These are phyloP conservation scores for Omphalea diandra DNA, from an alignment of 441 rosid genomes.

Conservation along the genomic window DNA sequence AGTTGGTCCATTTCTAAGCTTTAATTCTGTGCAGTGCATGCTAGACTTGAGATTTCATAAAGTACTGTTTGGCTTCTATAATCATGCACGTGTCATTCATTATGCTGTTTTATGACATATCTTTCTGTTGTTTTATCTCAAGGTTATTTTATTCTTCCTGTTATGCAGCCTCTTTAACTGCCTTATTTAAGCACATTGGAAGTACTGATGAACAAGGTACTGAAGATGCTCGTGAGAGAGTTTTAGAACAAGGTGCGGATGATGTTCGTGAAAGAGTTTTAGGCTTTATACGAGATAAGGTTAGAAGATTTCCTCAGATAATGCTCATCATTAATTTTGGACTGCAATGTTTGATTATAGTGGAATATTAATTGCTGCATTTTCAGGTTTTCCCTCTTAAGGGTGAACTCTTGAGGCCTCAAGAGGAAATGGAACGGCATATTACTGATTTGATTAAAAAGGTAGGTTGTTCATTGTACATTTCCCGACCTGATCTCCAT, in stretches of 20 bases:
- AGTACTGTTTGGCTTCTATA: background rate
- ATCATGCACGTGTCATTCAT: background rate
- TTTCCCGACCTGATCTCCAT: background rate
- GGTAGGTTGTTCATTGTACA: constrained; percentile 34
- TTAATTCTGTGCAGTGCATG: background rate
- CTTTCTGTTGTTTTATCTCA: constrained; percentile 9
- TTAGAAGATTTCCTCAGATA: constrained; percentile 23
- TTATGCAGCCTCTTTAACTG: constrained; percentile 72
- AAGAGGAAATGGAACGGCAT: constrained; percentile 94
- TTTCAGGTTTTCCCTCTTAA: constrained; percentile 84
- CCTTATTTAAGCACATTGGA: constrained; percentile 79
- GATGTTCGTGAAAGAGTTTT: too few species aligned
- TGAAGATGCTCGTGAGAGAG: constrained; percentile 85
- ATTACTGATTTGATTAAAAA: constrained; percentile 87
- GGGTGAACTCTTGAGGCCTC: constrained; percentile 87
- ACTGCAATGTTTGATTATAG: constrained; percentile 14
- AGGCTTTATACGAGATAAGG: constrained; percentile 88
- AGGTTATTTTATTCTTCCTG: constrained; percentile 17
- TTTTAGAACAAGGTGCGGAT: too few species aligned
- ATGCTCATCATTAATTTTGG: background rate
- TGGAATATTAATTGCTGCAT: constrained; percentile 12
- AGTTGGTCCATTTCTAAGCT: constrained; percentile 3
- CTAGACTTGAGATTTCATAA: background rate
- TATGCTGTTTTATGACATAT: background rate
- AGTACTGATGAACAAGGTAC: constrained; percentile 70